phyloP scores from a whole-genome alignment of 2,329 filamentous ascomycete species.

The Incumbomyces delicatus region DNA sequence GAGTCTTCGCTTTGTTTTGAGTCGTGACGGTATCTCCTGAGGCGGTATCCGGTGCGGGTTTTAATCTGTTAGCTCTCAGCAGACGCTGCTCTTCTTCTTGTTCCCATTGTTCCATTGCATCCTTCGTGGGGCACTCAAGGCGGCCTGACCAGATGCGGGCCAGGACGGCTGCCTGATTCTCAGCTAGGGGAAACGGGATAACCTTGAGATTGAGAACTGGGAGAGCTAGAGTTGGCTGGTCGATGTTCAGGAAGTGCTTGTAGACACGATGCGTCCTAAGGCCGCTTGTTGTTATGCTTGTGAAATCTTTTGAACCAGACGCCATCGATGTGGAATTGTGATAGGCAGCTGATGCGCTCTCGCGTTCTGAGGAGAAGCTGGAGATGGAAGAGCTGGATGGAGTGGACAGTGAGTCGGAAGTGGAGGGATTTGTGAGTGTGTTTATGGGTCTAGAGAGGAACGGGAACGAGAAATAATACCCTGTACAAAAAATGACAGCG shows the following conservation, averaged over 20 bases:
- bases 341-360: no score
- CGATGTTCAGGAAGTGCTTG: constrained; percentile 66
- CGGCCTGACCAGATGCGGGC: constrained; percentile 67
- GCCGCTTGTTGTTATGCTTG: constrained; percentile 53
- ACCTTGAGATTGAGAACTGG: constrained; percentile 66
- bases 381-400: not conserved
- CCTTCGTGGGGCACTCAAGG: constrained; percentile 51
- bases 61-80: not conserved
- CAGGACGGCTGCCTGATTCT: constrained; percentile 68
- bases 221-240: constrained; percentile 70
- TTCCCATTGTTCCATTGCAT: constrained; percentile 65
- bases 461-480: constrained; percentile 76
- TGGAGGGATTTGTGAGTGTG: not conserved
- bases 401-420: not conserved
- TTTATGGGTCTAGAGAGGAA: constrained; percentile 44
- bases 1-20: not conserved
- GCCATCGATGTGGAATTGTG: not conserved
- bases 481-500: constrained; percentile 74
- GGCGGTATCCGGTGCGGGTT: not conserved
- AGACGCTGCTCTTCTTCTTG: constrained; percentile 27
- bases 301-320: not conserved
- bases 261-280: constrained; percentile 63
- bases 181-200: constrained; percentile 76
- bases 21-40: not conserved
- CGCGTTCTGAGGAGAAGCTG: not conserved